Evolutionary conservation across 768 basidiomycete genomes (phyloP).

Genomic region (Sporobolomyces pararoseus): DNA sequence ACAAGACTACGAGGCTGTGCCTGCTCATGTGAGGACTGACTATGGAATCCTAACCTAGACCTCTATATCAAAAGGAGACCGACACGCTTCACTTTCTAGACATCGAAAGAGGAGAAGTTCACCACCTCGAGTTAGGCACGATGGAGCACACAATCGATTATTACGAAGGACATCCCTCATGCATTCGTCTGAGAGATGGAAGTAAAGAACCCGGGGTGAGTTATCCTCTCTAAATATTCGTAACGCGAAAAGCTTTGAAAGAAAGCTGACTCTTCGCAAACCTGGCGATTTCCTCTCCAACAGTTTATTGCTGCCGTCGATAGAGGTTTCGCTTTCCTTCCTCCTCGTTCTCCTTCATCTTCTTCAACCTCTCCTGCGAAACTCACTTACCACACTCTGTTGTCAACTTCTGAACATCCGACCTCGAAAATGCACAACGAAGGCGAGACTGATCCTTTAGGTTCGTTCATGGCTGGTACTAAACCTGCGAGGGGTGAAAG

Average conservation of each 20-base stretch:
- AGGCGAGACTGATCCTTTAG: slow-evolving; percentile 12
- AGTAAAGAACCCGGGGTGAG: background rate
- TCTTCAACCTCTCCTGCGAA: background rate
- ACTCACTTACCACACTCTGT: slow-evolving; percentile 14
- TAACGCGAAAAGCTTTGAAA: too few relatives aligned
- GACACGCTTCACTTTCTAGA: slow-evolving; percentile 17
- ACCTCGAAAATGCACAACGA: slow-evolving; percentile 16
- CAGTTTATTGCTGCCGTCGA: slow-evolving; percentile 20
- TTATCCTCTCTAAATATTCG: too few relatives aligned
- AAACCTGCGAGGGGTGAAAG: slow-evolving; percentile 10
- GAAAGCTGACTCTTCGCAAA: too few relatives aligned
- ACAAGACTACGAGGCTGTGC: too few relatives aligned
- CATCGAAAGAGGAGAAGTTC: slow-evolving; percentile 8
- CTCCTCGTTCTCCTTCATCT: background rate
- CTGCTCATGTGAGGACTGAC: too few relatives aligned
- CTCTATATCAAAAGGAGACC: slow-evolving; percentile 7
- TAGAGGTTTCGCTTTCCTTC: slow-evolving; percentile 17
- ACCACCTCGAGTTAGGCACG: slow-evolving; percentile 1
- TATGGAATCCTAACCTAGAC: slow-evolving; percentile 8
- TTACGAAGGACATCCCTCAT: slow-evolving; percentile 6
- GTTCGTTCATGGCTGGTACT: slow-evolving; percentile 14
- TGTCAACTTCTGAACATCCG: background rate
- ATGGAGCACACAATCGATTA: slow-evolving; percentile 14
- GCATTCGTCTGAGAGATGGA: slow-evolving; percentile 13
- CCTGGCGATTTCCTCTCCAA: too few relatives aligned